Evolutionary conservation across 23 red algal species (phyloP).

Genomic region (Pyropia yezoensis): DNA sequence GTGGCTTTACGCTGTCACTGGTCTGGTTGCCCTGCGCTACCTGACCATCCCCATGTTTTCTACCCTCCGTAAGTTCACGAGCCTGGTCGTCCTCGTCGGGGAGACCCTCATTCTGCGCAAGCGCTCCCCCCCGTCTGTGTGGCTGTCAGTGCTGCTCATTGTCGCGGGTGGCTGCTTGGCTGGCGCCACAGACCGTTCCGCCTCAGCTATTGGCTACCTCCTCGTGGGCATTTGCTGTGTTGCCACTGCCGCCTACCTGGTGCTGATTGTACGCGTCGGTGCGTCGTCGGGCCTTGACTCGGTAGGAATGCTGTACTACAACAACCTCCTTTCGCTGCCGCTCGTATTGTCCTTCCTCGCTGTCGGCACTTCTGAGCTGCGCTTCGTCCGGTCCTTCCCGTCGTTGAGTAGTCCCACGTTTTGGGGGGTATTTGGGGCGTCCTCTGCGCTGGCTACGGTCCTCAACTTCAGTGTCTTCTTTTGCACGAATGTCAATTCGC

Average conservation of each 20-base stretch:
- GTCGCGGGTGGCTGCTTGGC: constrained; percentile 45
- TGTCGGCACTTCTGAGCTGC: constrained; percentile 20
- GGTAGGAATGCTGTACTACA: constrained; percentile 48
- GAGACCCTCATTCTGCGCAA: constrained; percentile 41
- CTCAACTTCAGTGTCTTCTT: constrained; percentile 83
- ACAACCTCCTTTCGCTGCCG: constrained; percentile 56
- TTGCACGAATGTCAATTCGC: constrained; percentile 81
- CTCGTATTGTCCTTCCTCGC: constrained; percentile 27
- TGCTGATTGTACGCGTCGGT: constrained; percentile 49
- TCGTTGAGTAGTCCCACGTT: constrained; percentile 7
- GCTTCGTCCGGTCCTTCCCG: constrained; percentile 18
- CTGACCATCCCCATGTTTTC: constrained; percentile 63
- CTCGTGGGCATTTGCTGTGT: constrained; percentile 58
- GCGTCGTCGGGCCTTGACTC: constrained; percentile 32
- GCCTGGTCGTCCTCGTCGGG: constrained; percentile 50
- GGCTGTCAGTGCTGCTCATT: constrained; percentile 51
- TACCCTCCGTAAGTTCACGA: constrained; percentile 42
- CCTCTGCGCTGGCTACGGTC: constrained; percentile 50
- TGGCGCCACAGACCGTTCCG: constrained; percentile 41
- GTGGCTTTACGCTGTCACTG: constrained; percentile 53
- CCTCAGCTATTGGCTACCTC: constrained; percentile 37
- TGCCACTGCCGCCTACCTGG: constrained; percentile 66
- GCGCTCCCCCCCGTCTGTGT: constrained; percentile 18
- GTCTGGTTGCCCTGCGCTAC: constrained; percentile 44
- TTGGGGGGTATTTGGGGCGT: constrained; percentile 41